Evolutionary conservation across 2,329 filamentous ascomycete genomes (phyloP), one percentile per base, ranked within the genome.

Genomic region (Leptographium lundbergii): DNA sequence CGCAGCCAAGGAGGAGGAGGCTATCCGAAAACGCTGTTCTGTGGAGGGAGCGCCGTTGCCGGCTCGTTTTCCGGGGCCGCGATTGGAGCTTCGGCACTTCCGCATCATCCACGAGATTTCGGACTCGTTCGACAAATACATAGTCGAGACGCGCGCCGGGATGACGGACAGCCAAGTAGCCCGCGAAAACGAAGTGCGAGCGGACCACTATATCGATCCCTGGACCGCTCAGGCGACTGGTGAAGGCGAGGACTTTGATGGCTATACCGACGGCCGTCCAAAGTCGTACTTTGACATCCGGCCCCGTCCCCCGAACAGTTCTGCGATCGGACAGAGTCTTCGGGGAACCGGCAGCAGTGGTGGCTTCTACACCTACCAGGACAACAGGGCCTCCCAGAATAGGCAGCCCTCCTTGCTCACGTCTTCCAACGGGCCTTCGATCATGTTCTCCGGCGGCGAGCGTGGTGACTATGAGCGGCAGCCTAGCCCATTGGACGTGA

Each of bases 121-220:
- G 17, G 34, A 52, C 3, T 39, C 36, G 1, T 61, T 61, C 10
- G 58, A 61, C 27, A 27, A 55, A 29, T 60, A 61, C 56, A 62
- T 65, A 47, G 51, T 29, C 7, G 45, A 55, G 10, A 48, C 52
- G 10, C 57, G 58, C 2, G 36, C 24, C n/a, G 57, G 57, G 9
- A 48, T 54, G 39, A 58, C 57, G 9, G 57, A 58, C 36, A 29
- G 50, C 51, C 10, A 58, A 3, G 19, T 54, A 10, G 51, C 51
- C 22, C 27, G 4, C 6, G 34, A 58, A 13, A 47, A 45, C 50
- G 57, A 58, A 39, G 17, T 11, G 5, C 50, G 57, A 4, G 34
- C 22, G 13, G 57, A 58, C 25, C 7, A 58, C 22, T 58, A 24
- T 42, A n/a, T 27, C 6, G 57, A 54, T 22, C 6, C 27, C 17